Percentiles rank a stretch among this genome's conserved stretches.
These are phyloP conservation scores for Phytophthora sp. DNA, from an alignment of 352 stramenopile species.

Conservation along the genomic window DNA sequence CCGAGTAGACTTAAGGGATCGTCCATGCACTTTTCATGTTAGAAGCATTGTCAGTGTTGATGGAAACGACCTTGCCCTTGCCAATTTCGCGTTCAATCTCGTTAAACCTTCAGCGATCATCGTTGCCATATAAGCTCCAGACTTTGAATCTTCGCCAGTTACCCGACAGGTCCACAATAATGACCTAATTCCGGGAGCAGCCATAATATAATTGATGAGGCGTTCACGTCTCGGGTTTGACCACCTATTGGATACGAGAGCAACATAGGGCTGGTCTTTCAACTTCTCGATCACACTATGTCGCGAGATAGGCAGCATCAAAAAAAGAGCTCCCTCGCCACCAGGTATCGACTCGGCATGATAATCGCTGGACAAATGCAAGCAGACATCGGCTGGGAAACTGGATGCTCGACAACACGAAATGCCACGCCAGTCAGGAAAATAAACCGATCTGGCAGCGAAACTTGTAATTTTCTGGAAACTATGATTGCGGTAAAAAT, in stretches of 20 bases:
- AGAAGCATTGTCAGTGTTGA: too few species aligned
- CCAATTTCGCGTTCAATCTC: slow-evolving; percentile 11
- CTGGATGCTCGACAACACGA: slow-evolving; percentile 2
- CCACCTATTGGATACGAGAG: slow-evolving; percentile 11
- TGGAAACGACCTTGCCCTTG: too few species aligned
- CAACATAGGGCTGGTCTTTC: background rate
- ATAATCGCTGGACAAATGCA: slow-evolving; percentile 6
- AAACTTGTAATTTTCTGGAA: background rate
- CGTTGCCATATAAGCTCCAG: background rate
- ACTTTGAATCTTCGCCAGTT: slow-evolving; percentile 5
- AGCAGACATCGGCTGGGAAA: slow-evolving; percentile 2
- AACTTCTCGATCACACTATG: background rate
- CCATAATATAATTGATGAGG: slow-evolving; percentile 13
- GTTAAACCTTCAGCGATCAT: slow-evolving; percentile 12
- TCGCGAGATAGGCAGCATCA: background rate
- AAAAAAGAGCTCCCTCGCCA: background rate
- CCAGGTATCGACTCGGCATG: background rate
- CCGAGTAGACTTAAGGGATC: too few species aligned
- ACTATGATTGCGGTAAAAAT: too few species aligned
- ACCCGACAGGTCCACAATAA: slow-evolving; percentile 12
- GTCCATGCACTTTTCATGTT: too few species aligned
- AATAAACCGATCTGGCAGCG: slow-evolving; percentile 11
- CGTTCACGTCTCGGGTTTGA: slow-evolving; percentile 10
- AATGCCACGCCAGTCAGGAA: background rate
- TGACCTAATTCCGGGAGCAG: background rate